phyloP scores from a whole-genome alignment of 768 basidiomycete genomes.

The Amanita thiersii region DNA sequence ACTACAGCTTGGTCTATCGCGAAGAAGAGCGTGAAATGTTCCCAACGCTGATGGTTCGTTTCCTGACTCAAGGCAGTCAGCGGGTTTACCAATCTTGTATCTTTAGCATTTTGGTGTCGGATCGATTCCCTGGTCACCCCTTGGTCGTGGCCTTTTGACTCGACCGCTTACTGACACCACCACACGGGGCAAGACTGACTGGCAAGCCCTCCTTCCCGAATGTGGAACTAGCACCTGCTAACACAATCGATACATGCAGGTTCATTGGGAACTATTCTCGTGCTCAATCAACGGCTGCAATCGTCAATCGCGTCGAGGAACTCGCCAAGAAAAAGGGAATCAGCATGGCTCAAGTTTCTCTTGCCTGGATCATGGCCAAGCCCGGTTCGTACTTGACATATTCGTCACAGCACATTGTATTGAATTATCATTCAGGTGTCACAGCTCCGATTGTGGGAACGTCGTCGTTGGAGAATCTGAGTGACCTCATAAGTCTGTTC shows the following conservation, averaged over 20 bases:
- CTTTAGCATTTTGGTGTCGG: constrained; percentile 44
- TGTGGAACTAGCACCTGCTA: neutral
- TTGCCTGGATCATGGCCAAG: constrained; percentile 43
- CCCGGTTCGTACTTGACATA: constrained; percentile 17
- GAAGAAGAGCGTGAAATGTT: constrained; percentile 65
- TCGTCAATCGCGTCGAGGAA: constrained; percentile 40
- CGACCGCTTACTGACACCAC: constrained; percentile 31
- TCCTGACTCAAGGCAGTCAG: neutral
- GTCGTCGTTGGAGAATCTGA: constrained; percentile 26
- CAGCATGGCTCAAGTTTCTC: constrained; percentile 48
- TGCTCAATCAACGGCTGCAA: constrained; percentile 22
- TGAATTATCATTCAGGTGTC: constrained; percentile 14
- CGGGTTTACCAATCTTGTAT: neutral
- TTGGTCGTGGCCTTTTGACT: constrained; percentile 43
- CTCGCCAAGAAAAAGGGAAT: constrained; percentile 42
- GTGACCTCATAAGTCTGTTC: constrained; percentile 26
- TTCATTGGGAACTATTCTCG: constrained; percentile 17
- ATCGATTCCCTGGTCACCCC: constrained; percentile 52
- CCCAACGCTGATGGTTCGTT: constrained; percentile 41
- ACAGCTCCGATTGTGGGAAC: constrained; percentile 37
- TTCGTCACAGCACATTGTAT: neutral
- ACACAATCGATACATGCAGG: constrained; percentile 7
- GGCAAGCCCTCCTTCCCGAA: constrained; percentile 14
- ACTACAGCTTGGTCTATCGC: constrained; percentile 51
- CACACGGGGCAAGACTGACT: constrained; percentile 28